These are phyloP conservation scores for Blastocystis sp. DNA, from an alignment of 352 stramenopile species.

Conservation along the genomic window DNA sequence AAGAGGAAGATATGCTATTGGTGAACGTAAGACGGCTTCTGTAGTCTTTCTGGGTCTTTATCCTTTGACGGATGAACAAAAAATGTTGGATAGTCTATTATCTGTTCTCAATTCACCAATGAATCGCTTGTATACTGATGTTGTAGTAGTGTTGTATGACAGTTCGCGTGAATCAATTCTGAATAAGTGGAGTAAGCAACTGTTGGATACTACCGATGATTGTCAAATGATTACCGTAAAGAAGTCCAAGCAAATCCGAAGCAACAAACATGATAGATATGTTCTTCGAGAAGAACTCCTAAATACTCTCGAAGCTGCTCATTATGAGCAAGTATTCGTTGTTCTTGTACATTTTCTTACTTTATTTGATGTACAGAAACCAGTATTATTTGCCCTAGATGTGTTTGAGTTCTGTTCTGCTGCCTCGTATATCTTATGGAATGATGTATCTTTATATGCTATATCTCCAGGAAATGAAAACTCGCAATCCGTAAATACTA, in stretches of 20 bases:
- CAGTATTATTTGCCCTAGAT: neutral
- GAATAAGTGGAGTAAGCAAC: neutral
- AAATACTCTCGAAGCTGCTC: neutral
- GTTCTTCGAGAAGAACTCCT: neutral
- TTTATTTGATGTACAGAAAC: neutral
- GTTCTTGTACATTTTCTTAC: neutral
- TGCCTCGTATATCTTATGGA: constrained; percentile 34
- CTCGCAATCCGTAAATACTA: neutral
- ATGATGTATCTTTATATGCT: constrained; percentile 8
- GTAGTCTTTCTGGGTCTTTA: neutral
- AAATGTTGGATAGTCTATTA: neutral
- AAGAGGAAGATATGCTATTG: neutral
- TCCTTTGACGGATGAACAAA: neutral
- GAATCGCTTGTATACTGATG: constrained; percentile 1
- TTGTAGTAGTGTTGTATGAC: neutral
- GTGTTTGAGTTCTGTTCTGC: constrained; percentile 17
- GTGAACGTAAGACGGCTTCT: constrained; percentile 25
- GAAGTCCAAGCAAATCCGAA: too few species aligned
- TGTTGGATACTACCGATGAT: neutral
- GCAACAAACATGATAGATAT: too few species aligned
- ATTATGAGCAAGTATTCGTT: neutral
- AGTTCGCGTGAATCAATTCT: neutral
- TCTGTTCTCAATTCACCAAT: neutral
- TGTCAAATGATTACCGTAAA: neutral
- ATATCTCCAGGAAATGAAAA: neutral